Evolutionary conservation across 208 protist genomes (phyloP).

Genomic region (Borovskyia barvae): DNA sequence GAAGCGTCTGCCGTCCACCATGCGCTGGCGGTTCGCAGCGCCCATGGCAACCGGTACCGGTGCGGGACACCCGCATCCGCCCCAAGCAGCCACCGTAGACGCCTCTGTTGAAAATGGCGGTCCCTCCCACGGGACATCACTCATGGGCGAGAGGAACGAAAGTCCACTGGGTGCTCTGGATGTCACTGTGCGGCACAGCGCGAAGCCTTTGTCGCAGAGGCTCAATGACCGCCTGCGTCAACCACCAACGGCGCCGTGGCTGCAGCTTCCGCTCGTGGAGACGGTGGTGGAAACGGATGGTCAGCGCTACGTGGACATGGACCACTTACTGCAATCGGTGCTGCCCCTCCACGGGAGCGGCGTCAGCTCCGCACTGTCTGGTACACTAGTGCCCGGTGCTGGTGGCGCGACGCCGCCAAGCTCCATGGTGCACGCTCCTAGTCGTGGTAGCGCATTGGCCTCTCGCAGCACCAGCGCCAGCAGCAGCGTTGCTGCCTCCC

Average conservation of each 20-base stretch:
- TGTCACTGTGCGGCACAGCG: background rate
- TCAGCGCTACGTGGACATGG: conserved; percentile 20
- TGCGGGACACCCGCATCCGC: no score
- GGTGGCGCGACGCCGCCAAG: background rate
- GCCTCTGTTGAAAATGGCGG: no score
- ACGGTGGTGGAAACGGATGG: conserved; percentile 13
- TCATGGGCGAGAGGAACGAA: no score
- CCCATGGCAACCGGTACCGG: no score
- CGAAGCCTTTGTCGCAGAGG: background rate
- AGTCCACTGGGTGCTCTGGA: background rate
- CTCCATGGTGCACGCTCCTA: no score
- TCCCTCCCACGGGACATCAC: no score
- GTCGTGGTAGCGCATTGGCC: conserved; percentile 2
- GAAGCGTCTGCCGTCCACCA: conserved; percentile 11
- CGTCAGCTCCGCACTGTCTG: background rate
- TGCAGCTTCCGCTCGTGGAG: conserved; percentile 15
- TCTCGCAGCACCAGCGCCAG: conserved; percentile 15
- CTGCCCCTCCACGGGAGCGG: background rate
- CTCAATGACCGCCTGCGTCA: background rate
- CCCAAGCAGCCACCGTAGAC: no score
- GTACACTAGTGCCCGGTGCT: background rate
- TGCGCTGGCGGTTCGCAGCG: conserved; percentile 8
- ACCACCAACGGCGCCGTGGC: conserved; percentile 12
- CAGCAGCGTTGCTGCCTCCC: conserved; percentile 10
- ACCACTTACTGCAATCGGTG: conserved; percentile 8